A percentile compares a stretch with the other conserved stretches of the same genome.
phyloP scores from a whole-genome alignment of 192 early-diverging fungal species.

The Pilobolus umbonatus region DNA sequence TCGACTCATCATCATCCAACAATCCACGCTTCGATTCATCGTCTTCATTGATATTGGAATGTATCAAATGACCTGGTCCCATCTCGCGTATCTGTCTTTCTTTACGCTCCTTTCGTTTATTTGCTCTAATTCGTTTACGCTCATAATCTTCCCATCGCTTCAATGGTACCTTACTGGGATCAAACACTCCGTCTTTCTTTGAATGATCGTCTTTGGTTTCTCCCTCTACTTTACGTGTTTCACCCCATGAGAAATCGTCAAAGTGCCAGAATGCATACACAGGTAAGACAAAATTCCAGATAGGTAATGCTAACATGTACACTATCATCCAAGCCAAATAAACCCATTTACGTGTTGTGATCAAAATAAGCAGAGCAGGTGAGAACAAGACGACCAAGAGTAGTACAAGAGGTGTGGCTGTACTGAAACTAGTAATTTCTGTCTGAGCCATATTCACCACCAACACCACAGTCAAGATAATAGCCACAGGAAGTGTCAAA shows the following conservation, averaged over 20 bases:
- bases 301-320: slow-evolving; percentile 74
- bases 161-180: slow-evolving; percentile 67
- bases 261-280: slow-evolving; percentile 95
- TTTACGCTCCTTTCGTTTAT: slow-evolving; percentile 64
- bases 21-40: slow-evolving; percentile 9
- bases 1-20: slow-evolving; percentile 35
- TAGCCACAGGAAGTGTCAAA: slow-evolving; percentile 66
- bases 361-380: slow-evolving; percentile 83
- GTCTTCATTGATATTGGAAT: slow-evolving; percentile 3
- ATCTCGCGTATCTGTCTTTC: slow-evolving; percentile 30
- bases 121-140: slow-evolving; percentile 65
- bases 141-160: slow-evolving; percentile 87
- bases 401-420: slow-evolving; percentile 66
- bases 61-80: slow-evolving; percentile 13
- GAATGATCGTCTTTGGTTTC: slow-evolving; percentile 72
- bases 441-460: slow-evolving; percentile 49
- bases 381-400: slow-evolving; percentile 76
- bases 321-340: slow-evolving; percentile 92
- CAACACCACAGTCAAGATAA: slow-evolving; percentile 61
- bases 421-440: slow-evolving; percentile 45
- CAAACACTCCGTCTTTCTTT: slow-evolving; percentile 73
- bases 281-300: slow-evolving; percentile 94
- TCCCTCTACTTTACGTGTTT: slow-evolving; percentile 73
- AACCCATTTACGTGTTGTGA: slow-evolving; percentile 79
- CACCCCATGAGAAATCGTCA: slow-evolving; percentile 91